Conservation (phyloP, 164 flowering plant species). For the Stephania yunnanensis region DNA sequence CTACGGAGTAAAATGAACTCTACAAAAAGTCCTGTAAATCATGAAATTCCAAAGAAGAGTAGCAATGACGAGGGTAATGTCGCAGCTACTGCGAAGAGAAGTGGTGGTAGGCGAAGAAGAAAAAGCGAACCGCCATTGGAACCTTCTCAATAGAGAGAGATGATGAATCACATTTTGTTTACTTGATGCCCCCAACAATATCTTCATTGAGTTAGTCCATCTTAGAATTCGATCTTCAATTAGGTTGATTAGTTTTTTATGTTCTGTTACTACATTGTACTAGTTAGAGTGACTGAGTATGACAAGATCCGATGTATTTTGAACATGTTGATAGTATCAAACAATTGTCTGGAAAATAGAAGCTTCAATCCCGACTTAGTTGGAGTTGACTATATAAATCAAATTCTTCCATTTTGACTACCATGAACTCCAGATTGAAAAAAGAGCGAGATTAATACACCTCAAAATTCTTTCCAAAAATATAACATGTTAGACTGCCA, state of each 20-base stretch:
- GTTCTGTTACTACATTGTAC: not conserved
- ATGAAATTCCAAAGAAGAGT: conserved; percentile 20
- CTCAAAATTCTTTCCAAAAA: not conserved
- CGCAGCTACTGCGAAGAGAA: conserved; percentile 38
- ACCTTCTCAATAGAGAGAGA: conserved; percentile 6
- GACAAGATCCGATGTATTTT: no score
- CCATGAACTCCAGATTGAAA: not conserved
- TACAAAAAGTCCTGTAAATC: conserved; percentile 25
- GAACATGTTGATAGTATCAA: no score
- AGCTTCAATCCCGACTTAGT: no score
- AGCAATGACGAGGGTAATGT: conserved; percentile 20
- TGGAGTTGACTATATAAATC: no score
- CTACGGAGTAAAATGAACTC: conserved; percentile 46
- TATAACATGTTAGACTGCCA: not conserved
- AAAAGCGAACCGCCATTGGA: conserved; percentile 30
- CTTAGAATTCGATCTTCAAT: not conserved
- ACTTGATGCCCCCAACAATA: conserved; percentile 1
- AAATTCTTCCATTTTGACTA: no score
- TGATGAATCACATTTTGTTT: not conserved
- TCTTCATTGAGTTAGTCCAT: not conserved
- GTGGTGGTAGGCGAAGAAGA: conserved; percentile 28
- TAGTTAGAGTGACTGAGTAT: not conserved
- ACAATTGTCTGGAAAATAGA: no score
- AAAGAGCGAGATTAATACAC: not conserved
- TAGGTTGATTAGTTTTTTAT: not conserved